A percentile compares a stretch with the other conserved stretches of the same genome.
phyloP scores from a whole-genome alignment of 257 asterid species.

The Fraxinus cuspidata region DNA sequence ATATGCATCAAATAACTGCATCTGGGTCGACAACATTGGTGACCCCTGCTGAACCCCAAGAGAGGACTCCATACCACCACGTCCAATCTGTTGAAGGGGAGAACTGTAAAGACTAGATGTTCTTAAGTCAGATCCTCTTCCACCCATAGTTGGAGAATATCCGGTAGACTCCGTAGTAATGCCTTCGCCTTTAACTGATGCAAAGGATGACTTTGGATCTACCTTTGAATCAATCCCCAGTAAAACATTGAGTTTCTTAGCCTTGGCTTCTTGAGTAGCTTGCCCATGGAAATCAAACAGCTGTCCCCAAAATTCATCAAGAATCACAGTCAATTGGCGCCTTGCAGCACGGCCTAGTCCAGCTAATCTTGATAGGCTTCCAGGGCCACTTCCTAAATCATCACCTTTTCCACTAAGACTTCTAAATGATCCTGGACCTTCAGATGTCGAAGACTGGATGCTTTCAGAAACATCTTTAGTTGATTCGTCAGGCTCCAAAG shows the following conservation, averaged over 20 bases:
- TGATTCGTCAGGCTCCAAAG: slow-evolving; percentile 63
- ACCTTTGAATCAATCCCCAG: slow-evolving; percentile 58
- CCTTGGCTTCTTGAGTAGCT: slow-evolving; percentile 69
- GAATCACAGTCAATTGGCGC: slow-evolving; percentile 68
- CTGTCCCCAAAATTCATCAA: slow-evolving; percentile 96
- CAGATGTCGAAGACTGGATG: slow-evolving; percentile 50
- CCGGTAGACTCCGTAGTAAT: slow-evolving; percentile 50
- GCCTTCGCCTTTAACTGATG: slow-evolving; percentile 56
- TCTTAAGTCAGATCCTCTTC: slow-evolving; percentile 55
- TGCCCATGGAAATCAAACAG: slow-evolving; percentile 82
- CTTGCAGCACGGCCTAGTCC: slow-evolving; percentile 97
- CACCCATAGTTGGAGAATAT: slow-evolving; percentile 52
- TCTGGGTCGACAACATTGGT: slow-evolving; percentile 46
- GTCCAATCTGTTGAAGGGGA: slow-evolving; percentile 55
- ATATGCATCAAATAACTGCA: slow-evolving; percentile 49
- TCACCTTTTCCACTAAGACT: slow-evolving; percentile 70
- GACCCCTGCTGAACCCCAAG: slow-evolving; percentile 50
- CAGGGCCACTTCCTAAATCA: slow-evolving; percentile 81
- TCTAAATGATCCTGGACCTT: slow-evolving; percentile 80
- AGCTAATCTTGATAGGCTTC: slow-evolving; percentile 82
- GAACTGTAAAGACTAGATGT: slow-evolving; percentile 48
- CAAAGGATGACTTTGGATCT: slow-evolving; percentile 53
- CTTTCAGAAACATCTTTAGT: slow-evolving; percentile 52
- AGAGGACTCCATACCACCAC: slow-evolving; percentile 50
- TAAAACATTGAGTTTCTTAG: slow-evolving; percentile 66